Conservation (phyloP, 306 rosid species). For the Malus fusca region DNA sequence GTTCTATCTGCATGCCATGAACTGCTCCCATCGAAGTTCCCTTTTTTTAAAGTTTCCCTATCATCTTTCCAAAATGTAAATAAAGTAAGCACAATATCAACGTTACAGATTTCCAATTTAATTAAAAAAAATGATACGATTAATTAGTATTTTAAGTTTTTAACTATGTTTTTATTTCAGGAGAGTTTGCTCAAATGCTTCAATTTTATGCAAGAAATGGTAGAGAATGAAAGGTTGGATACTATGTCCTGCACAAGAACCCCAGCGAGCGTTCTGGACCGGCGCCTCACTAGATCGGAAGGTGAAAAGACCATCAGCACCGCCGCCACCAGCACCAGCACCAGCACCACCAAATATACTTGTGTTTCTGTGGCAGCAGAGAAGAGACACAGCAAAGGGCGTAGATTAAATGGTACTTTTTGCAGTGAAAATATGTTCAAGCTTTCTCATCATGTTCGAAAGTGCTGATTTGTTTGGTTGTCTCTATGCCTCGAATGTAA, state of each 20-base stretch:
- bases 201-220: constrained; percentile 36
- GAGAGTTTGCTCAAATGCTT: constrained; percentile 42
- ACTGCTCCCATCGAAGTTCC: constrained; percentile 31
- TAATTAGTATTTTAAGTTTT: not conserved
- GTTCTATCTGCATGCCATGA: constrained; percentile 42
- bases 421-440: constrained; percentile 12
- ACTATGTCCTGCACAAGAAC: constrained; percentile 30
- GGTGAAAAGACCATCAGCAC: not conserved
- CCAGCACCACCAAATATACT: not conserved
- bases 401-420: constrained; percentile 3
- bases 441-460: constrained; percentile 12
- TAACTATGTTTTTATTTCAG: constrained; percentile 20
- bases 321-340: not conserved
- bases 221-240: constrained; percentile 20
- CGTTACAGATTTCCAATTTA: not conserved
- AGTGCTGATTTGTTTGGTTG: not conserved
- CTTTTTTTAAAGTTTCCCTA: constrained; percentile 34
- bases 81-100: constrained; percentile 27
- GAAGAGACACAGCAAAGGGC: constrained; percentile 2
- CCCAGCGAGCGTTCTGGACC: constrained; percentile 38
- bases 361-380: not conserved
- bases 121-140: not conserved
- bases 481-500: not conserved
- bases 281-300: constrained; percentile 4
- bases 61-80: constrained; percentile 39